Base-by-base conservation (phyloP, 495 filamentous ascomycete species). In the Hypoxylon fuscum region DNA sequence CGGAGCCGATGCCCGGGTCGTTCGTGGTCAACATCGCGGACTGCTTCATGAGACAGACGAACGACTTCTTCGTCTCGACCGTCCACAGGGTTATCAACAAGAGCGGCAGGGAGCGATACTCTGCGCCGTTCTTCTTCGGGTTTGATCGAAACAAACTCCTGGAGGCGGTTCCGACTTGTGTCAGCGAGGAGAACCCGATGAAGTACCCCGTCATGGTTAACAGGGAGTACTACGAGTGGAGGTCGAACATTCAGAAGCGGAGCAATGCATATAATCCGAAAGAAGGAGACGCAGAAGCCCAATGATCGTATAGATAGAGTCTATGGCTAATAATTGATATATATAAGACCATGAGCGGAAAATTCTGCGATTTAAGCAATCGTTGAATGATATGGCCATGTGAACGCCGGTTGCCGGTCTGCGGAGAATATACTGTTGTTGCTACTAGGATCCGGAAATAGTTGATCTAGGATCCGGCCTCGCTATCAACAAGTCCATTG, bases 21-120 rank as follows among this genome's bases (percentile, higher is more conserved):
- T 75, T 88, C 21, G 87, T 90, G 3, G 84, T 90, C 29, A 89
- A 89, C 69, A 83, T 90, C 51, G 87, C 81, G 0, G 87, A 89
- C 64, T 85, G 85, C 65, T 76, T 89, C 76, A 81, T 85, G 76
- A 72, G 85, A n/a, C 79, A 87, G 46, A 87, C 84, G 4, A 90
- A 89, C 55, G 83, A 85, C 23, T 64, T 68, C 51, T 87, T 83
- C 59, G 78, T 81, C 59, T 85, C 81, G 22, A 89, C 85, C 2
- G 77, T 88, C 45, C 86, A 88, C 62, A 71, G 85, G n/a, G 85
- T 85, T 6, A 79, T 74, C 69, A 87, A 83, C 41, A 65, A 67
- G 6, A 77, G 74, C 43, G 73, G 63, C 9, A 74, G 62, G 12
- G 80, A 77, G 38, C 68, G 81, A 40, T 79, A 82, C 60, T 86